Percentiles rank a stretch among this genome's conserved stretches.
Evolutionary conservation across 169 alveolate genomes (phyloP).

Genomic region (Plasmodium cynomolgi): DNA sequence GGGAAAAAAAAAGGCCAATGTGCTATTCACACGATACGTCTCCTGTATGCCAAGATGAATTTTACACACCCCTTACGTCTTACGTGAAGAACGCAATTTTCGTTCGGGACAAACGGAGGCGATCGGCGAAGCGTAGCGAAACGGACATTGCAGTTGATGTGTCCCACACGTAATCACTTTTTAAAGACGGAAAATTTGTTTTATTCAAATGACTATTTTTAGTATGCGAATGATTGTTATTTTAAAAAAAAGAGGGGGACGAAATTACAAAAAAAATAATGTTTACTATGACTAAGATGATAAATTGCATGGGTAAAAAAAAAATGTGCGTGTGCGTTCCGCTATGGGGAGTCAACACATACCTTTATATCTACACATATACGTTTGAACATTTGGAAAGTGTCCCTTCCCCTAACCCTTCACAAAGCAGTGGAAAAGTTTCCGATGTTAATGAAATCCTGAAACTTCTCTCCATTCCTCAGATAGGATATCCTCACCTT

Average conservation of each 20-base stretch:
- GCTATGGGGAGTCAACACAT: not conserved
- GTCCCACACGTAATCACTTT: not conserved
- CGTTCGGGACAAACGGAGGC: not conserved
- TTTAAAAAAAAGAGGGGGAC: not conserved
- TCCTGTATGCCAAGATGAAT: not conserved
- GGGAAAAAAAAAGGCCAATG: no score
- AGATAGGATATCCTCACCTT: conserved; percentile 70
- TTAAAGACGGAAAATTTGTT: conserved; percentile 44
- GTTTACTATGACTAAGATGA: conserved; percentile 5
- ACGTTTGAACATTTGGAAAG: not conserved
- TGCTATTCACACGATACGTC: not conserved
- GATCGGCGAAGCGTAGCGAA: not conserved
- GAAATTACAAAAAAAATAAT: conserved; percentile 14
- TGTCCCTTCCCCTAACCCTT: not conserved
- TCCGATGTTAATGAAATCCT: conserved; percentile 70
- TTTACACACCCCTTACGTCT: not conserved
- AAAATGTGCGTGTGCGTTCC: not conserved
- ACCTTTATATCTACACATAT: not conserved
- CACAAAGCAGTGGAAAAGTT: conserved; percentile 63
- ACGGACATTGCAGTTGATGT: not conserved
- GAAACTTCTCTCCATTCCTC: conserved; percentile 41
- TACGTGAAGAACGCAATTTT: not conserved
- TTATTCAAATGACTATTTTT: conserved; percentile 45
- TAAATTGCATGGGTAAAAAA: not conserved
- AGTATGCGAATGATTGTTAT: not conserved